phyloP scores from a whole-genome alignment of 768 basidiomycete species.

The Lenzites betulinus region DNA sequence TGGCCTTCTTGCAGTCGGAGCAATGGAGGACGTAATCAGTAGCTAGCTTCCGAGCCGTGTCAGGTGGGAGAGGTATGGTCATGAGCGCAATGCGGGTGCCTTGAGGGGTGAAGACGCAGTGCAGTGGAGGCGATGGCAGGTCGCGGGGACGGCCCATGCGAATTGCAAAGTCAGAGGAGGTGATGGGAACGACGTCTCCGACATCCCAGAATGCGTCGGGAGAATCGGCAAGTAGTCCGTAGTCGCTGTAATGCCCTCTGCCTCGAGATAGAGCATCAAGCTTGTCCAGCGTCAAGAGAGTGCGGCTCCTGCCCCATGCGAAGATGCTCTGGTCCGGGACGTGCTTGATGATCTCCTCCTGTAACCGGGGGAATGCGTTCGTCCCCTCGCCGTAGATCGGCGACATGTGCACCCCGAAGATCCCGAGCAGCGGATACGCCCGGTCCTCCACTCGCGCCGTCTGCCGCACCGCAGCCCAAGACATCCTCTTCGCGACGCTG shows the following conservation, averaged over 20 bases:
- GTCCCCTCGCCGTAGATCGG: conserved; percentile 7
- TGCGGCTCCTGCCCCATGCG: conserved; percentile 2
- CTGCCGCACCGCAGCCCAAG: background rate
- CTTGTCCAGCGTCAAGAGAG: background rate
- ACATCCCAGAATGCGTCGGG: background rate
- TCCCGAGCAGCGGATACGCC: conserved; percentile 10
- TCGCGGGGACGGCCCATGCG: background rate
- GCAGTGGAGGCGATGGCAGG: background rate
- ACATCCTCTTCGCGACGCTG: conserved; percentile 2
- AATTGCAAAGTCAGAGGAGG: background rate
- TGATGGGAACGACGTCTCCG: background rate
- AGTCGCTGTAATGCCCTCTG: background rate
- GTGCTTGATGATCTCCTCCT: conserved; percentile 6
- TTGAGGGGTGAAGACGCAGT: background rate
- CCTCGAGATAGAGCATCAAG: too few relatives aligned
- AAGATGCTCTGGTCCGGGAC: conserved; percentile 17
- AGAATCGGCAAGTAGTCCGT: background rate
- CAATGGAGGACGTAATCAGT: too few relatives aligned
- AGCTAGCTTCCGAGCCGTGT: too few relatives aligned
- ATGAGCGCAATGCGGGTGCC: background rate
- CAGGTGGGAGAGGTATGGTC: too few relatives aligned
- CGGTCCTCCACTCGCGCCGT: background rate
- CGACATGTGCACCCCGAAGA: conserved; percentile 6
- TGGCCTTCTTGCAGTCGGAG: too few relatives aligned
- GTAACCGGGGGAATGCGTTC: conserved; percentile 5